Evolutionary conservation across 306 rosid species (phyloP).

Genomic region (Pachyrhizus erosus): DNA sequence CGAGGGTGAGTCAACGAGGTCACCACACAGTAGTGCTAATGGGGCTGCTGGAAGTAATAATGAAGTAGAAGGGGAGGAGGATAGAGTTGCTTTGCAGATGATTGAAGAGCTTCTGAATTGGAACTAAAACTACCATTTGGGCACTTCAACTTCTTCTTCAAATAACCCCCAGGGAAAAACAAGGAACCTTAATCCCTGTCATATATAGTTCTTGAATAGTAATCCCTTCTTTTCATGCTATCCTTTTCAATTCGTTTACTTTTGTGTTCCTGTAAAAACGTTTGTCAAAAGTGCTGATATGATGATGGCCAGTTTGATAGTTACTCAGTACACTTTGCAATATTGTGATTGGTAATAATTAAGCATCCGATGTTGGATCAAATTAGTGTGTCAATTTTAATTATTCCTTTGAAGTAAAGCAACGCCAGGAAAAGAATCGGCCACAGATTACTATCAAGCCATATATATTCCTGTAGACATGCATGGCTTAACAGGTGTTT

Average conservation of each 20-base stretch:
- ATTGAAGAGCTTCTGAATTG: conserved; percentile 92
- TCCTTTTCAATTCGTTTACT: conserved; percentile 42
- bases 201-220: conserved; percentile 35
- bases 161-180: too few relatives aligned
- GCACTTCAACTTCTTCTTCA: too few relatives aligned
- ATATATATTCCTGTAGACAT: conserved; percentile 13
- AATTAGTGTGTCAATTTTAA: conserved; percentile 46
- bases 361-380: conserved; percentile 30
- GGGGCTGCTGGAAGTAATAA: conserved; percentile 27
- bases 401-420: conserved; percentile 15
- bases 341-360: conserved; percentile 33
- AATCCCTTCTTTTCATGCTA: conserved; percentile 15
- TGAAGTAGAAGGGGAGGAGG: conserved; percentile 59
- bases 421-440: background rate
- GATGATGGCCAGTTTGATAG: conserved; percentile 43
- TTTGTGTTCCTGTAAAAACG: conserved; percentile 19
- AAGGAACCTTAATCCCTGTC: conserved; percentile 41
- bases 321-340: conserved; percentile 31
- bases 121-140: conserved; percentile 55
- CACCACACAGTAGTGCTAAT: background rate
- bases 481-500: conserved; percentile 6
- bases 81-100: conserved; percentile 89
- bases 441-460: background rate
- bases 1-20: background rate
- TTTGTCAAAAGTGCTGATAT: conserved; percentile 15